A percentile compares a stretch with the other conserved stretches of the same genome.
These are phyloP conservation scores for Gillenia trifoliata DNA, from an alignment of 306 rosid genomes.

Conservation along the genomic window DNA sequence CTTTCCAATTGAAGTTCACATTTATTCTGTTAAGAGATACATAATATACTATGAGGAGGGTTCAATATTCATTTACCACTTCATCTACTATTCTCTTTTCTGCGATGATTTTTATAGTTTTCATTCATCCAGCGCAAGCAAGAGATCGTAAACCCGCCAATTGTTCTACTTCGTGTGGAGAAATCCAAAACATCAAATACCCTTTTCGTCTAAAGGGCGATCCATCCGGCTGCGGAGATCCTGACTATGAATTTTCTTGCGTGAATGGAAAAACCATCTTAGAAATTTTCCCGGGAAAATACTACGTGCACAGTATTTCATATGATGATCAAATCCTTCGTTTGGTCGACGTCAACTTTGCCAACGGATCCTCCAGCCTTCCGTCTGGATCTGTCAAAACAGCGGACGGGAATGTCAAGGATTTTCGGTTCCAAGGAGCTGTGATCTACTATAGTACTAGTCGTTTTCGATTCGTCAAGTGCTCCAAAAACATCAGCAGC, in stretches of 20 bases:
- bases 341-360: conserved; percentile 20
- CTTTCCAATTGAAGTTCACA: background rate
- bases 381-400: background rate
- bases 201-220: conserved; percentile 11
- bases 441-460: background rate
- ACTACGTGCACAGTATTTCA: conserved; percentile 1
- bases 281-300: conserved; percentile 6
- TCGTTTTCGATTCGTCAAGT: conserved; percentile 2
- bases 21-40: background rate
- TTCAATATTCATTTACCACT: background rate
- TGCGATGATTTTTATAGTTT: background rate
- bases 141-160: background rate
- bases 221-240: conserved; percentile 14
- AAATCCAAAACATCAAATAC: conserved; percentile 3
- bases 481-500: conserved; percentile 8
- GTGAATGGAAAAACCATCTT: conserved; percentile 8
- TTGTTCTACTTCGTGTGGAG: conserved; percentile 12
- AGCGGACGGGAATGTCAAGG: background rate
- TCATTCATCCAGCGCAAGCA: background rate
- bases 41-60: background rate
- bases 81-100: background rate
- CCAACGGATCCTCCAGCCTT: conserved; percentile 14
- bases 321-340: conserved; percentile 1
- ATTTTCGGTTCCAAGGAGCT: background rate
- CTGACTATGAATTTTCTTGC: conserved; percentile 10